Percentiles rank a stretch among this genome's conserved stretches.
These are phyloP conservation scores for Sporothrix protearum DNA, from an alignment of 2,329 filamentous ascomycete species.

Conservation along the genomic window DNA sequence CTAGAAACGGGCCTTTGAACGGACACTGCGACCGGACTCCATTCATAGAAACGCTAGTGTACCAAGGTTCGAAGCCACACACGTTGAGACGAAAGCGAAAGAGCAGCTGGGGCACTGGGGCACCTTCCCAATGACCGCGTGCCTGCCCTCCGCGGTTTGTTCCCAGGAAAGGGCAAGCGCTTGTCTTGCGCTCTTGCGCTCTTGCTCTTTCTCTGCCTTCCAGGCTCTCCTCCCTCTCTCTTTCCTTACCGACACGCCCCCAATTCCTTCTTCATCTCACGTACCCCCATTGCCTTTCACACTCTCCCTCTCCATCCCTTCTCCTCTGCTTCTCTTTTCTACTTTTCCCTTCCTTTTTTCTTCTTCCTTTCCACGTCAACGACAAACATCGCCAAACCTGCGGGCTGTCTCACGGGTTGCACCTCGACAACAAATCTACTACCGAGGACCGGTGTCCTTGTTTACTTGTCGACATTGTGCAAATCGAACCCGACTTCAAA, in stretches of 20 bases:
- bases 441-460: not conserved
- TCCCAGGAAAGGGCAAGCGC: slow-evolving; percentile 12
- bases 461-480: not conserved
- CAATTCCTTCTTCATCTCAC: slow-evolving; percentile 17
- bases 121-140: not conserved
- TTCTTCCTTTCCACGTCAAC: not conserved
- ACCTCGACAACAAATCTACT: not conserved
- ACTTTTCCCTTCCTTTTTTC: not conserved
- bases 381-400: not conserved
- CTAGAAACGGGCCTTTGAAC: not conserved
- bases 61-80: not conserved
- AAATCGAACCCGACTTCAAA: not conserved
- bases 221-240: not conserved
- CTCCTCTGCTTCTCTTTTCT: not conserved
- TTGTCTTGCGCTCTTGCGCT: not conserved
- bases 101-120: not conserved
- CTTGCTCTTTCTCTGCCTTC: not conserved
- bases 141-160: not conserved
- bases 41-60: slow-evolving; percentile 19
- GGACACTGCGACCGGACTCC: slow-evolving; percentile 10
- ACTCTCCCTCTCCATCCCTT: not conserved
- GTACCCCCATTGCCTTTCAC: not conserved
- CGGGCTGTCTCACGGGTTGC: not conserved
- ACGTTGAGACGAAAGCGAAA: not conserved
- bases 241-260: slow-evolving; percentile 16